A percentile compares a stretch with the other conserved stretches of the same genome.
Evolutionary conservation across 1,284 basidiomycete genomes (phyloP).

Genomic region (Ustilago loliicola): DNA sequence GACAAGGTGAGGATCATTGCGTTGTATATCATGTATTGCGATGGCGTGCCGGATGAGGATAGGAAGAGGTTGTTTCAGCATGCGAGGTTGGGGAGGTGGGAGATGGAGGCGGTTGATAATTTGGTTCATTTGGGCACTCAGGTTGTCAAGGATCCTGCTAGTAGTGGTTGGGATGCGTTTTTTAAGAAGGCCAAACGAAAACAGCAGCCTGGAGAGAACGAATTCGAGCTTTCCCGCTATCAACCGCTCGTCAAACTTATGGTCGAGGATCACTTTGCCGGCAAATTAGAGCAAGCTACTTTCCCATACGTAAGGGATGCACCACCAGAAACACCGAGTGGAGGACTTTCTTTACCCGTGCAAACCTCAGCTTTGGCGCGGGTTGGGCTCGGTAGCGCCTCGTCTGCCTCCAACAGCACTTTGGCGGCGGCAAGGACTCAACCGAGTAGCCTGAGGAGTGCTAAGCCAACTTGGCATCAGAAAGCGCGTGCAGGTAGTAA

Average conservation of each 20-base stretch:
- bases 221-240: constrained; percentile 95
- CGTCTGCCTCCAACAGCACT: neutral
- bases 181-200: constrained; percentile 79
- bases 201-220: constrained; percentile 80
- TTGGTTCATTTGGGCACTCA: constrained; percentile 85
- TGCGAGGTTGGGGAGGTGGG: constrained; percentile 86
- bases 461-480: constrained; percentile 65
- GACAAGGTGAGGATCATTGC: constrained; percentile 98
- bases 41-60: constrained; percentile 98
- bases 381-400: constrained; percentile 29
- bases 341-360: constrained; percentile 22
- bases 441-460: constrained; percentile 54
- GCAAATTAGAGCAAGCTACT: constrained; percentile 80
- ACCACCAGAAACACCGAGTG: constrained; percentile 74
- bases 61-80: constrained; percentile 94
- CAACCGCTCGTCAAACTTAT: constrained; percentile 87
- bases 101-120: constrained; percentile 95
- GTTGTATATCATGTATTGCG: constrained; percentile 92
- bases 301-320: constrained; percentile 94
- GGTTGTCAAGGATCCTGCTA: constrained; percentile 77
- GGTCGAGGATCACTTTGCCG: constrained; percentile 87
- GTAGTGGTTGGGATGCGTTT: constrained; percentile 53
- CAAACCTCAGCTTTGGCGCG: constrained; percentile 48
- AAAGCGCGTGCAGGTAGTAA: constrained; percentile 44
- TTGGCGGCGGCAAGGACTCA: constrained; percentile 14